Evolutionary conservation across 1,139 yeast genomes (phyloP), one percentile per base, ranked within the genome.

Genomic region (Blastobotrys indianensis): DNA sequence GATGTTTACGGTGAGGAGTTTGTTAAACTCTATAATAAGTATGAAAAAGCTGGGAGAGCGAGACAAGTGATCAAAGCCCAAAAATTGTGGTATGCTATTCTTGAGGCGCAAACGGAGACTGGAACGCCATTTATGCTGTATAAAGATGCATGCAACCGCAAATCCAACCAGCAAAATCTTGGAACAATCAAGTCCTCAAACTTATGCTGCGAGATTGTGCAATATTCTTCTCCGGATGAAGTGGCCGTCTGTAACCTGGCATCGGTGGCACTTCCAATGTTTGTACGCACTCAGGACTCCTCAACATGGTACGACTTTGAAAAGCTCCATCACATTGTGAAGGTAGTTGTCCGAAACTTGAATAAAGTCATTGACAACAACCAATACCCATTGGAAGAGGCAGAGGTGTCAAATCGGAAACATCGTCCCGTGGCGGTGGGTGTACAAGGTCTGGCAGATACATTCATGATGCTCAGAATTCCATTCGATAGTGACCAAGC

Each of bases 181-280:
- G 95, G 95, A 61, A 74, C 82, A 42, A 86, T 86, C 69, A 86
- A 86, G 69, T 83, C 94, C 37, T 85, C 95, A 35, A 86, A 86
- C 68, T 74, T 86, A 68, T 87, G 95, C 69, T 84, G 94, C 66
- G 95, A 86, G 69, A 83, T 86, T 61, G 90, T 86, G 48, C 95
- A 87, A 68, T 86, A 85, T 64, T 84, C 94, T 17, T 73, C 86
- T 40, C 87, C 94, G 23, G 88, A 84, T 45, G 95, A 86, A 72
- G 85, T 85, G 52, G 94, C 95, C 39, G 95, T 87, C 45, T 86
- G 95, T 74, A 86, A 86, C 68, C 75, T 86, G 66, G 95, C 94
- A 15, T 85, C 95, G 17, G 70, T 86, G 60, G 94, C 94, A 10
- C 73, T 86, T 51, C 95, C 95, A 15, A 76, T 86, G 5, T 86